Base-by-base conservation (phyloP, 2,329 filamentous ascomycete species). In the Thermoascus crustaceus region DNA sequence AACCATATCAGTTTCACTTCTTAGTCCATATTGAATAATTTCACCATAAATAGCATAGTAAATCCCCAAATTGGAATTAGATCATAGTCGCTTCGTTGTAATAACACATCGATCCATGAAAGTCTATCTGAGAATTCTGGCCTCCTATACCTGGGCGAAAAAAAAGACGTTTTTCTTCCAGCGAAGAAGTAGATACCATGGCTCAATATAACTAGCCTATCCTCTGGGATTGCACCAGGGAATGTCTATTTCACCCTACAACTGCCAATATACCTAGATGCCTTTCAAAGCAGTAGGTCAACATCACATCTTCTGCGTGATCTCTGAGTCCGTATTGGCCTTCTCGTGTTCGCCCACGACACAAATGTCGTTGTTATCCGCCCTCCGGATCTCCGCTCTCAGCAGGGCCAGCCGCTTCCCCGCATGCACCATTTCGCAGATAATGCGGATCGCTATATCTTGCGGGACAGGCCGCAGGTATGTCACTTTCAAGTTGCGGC, bases 261-360 rank as follows among this genome's bases (percentile, higher is more conserved):
- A n/a, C n/a, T n/a, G n/a, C n/a, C n/a, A n/a, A n/a, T n/a, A n/a
- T n/a, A n/a, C n/a, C n/a, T n/a, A n/a, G n/a, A n/a, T n/a, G n/a
- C n/a, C n/a, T n/a, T n/a, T n/a, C n/a, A n/a, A n/a, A n/a, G n/a
- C n/a, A n/a, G n/a, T n/a, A n/a, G n/a, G n/a, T n/a, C n/a, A n/a
- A 11, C 17, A 34, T 45, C 41, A 56, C 34, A 56, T 47, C 36
- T 44, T 47, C 39, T 49, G 49, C 17, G 36, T 45, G 22, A 50
- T 43, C 30, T 57, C 53, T 3, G 69, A 61, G 45, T 81, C 76
- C 26, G 70, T 72, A 48, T 76, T 79, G 2, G 72, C 73, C 57
- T 82, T 82, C 26, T 74, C 72, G 60, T 83, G 79, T 49, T 81
- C 76, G 32, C 73, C 79, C 5, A 71, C 65, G 2, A 73, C 68